A percentile compares a stretch with the other conserved stretches of the same genome.
Evolutionary conservation across 2,329 filamentous ascomycete species (phyloP).

Genomic region (Fusarium poae): DNA sequence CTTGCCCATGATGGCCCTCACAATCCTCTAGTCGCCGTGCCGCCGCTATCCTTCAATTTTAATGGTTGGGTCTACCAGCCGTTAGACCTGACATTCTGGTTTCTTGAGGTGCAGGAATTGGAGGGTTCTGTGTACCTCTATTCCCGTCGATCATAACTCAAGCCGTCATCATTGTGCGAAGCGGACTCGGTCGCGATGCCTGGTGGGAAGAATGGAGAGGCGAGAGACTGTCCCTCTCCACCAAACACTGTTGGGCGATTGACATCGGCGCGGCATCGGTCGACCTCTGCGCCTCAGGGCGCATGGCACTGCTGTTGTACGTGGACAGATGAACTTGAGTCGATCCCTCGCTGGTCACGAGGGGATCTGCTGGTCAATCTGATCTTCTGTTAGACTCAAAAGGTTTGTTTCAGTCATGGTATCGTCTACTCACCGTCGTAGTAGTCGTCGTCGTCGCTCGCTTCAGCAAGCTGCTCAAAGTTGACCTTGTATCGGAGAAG

Average conservation of each 20-base stretch:
- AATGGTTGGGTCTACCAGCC: constrained; percentile 45
- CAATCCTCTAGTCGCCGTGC: constrained; percentile 45
- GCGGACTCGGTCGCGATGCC: constrained; percentile 74
- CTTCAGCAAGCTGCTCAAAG: constrained; percentile 97
- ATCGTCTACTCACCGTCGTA: constrained; percentile 70
- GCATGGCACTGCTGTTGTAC: constrained; percentile 59
- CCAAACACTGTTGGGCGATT: constrained; percentile 61
- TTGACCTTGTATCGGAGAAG: constrained; percentile 99
- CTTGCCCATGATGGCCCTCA: constrained; percentile 33
- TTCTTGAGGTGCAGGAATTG: constrained; percentile 27
- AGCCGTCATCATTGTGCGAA: constrained; percentile 76
- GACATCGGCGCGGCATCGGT: constrained; percentile 61
- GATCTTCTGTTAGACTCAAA: constrained; percentile 28
- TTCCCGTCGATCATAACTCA: constrained; percentile 59
- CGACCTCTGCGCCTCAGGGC: constrained; percentile 57
- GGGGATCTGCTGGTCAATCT: constrained; percentile 93
- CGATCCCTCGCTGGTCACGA: constrained; percentile 88
- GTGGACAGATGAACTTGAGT: constrained; percentile 70
- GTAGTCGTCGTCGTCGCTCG: constrained; percentile 95
- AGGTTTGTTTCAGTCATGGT: not conserved
- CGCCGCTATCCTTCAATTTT: constrained; percentile 46
- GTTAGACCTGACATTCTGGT: constrained; percentile 43
- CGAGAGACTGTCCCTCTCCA: constrained; percentile 62
- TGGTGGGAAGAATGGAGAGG: constrained; percentile 60
- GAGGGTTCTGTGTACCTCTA: constrained; percentile 47